Base-by-base conservation (phyloP, 768 basidiomycete genomes). In the Agaricus subrufescens region DNA sequence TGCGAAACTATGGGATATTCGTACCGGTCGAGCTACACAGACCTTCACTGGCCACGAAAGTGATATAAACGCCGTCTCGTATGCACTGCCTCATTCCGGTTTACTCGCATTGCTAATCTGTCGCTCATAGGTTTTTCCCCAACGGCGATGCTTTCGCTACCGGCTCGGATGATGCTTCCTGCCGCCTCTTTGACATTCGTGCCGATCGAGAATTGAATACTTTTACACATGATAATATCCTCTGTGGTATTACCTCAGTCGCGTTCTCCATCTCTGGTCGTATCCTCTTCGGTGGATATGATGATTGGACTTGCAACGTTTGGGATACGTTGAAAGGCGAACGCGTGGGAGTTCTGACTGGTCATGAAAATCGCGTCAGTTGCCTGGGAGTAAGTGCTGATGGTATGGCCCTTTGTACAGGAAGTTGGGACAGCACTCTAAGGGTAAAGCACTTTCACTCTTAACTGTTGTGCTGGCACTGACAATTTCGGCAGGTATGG, bases 241-340 rank as follows among this genome's bases (percentile, higher is more conserved):
- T 98, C 14, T 98, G 96, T 66, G 96, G 97, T 60, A 97, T 99
- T 72, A 99, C 96, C 12, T 98, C 95, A 3, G 97, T 99, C 62
- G 96, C 94, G 12, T 99, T 99, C 78, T 98, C 96, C 3, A 91
- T 93, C 63, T 98, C 95, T 27, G 96, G 96, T 38, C 90, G 96
- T 58, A 92, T 99, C 64, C 80, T 99, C 39, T 99, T 99, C 63
- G 96, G 97, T 61, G 96, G 96, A 42, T 99, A 99, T 69, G 96
- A 99, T 71, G 96, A 99, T 69, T 98, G 97, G 91, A 98, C 97
- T 62, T 95, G 94, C 78, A 99, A 99, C 68, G 96, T 98, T 50
- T 99, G 96, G 96, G 96, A 99, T 69, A 98, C 95, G 29, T 79
- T 99, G 66, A 97, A 96, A 73, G 97, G 97, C 54, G 96, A 98